These are phyloP conservation scores for Cryptococcus jaspeensis DNA, from an alignment of 1,284 basidiomycete genomes.

Conservation along the genomic window DNA sequence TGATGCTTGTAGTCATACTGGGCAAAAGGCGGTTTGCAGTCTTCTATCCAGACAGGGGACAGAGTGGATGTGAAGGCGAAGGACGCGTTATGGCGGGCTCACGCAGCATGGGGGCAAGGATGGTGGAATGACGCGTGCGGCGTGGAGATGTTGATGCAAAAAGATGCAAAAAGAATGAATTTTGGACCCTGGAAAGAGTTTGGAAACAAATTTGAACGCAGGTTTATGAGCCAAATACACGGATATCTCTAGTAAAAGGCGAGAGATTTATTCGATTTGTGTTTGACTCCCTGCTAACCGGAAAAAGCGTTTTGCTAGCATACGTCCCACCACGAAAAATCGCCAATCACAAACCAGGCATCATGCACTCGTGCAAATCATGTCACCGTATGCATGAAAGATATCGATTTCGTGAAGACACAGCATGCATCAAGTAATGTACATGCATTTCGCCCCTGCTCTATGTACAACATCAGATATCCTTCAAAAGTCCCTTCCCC, in stretches of 20 bases:
- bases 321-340: background rate
- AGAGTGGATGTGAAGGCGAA: background rate
- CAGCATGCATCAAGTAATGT: too few species aligned
- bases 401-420: background rate
- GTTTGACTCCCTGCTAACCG: conserved; percentile 13
- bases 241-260: conserved; percentile 29
- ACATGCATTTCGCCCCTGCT: background rate
- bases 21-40: too few species aligned
- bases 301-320: background rate
- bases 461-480: conserved; percentile 26
- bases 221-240: conserved; percentile 20
- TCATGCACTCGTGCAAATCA: too few species aligned
- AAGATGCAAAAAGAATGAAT: conserved; percentile 3
- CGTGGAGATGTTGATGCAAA: background rate
- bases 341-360: too few species aligned
- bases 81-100: background rate
- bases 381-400: too few species aligned
- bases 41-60: background rate
- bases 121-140: too few species aligned
- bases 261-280: conserved; percentile 22
- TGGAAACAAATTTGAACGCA: conserved; percentile 26
- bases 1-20: conserved; percentile 23
- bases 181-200: conserved; percentile 14
- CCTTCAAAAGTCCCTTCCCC: conserved; percentile 45
- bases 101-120: too few species aligned